phyloP scores from a whole-genome alignment of 2,329 filamentous ascomycete genomes.

The Neopestalotiopsis clavispora region DNA sequence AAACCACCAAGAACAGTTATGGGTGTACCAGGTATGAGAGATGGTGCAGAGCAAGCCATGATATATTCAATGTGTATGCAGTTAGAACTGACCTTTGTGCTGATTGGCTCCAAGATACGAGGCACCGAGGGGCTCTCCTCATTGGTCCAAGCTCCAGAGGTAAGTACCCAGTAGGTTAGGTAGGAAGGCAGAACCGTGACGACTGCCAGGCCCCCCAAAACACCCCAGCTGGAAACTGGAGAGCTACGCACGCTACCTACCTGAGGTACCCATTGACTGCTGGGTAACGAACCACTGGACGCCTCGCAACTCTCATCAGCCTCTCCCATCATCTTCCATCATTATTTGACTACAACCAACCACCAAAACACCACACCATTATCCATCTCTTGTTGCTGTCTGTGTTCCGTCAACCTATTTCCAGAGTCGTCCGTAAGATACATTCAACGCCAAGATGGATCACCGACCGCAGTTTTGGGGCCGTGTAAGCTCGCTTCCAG shows the following conservation, averaged over 20 bases:
- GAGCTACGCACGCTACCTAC: background rate
- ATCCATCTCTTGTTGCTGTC: background rate
- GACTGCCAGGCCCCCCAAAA: constrained; percentile 17
- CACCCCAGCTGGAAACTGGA: background rate
- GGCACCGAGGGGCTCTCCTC: background rate
- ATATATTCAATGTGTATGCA: too few relatives aligned
- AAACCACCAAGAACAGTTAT: too few relatives aligned
- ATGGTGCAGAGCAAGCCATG: too few relatives aligned
- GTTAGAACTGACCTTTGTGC: background rate
- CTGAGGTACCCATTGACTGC: background rate
- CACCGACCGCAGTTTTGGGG: constrained; percentile 76
- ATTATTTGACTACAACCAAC: constrained; percentile 20
- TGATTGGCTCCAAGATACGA: background rate
- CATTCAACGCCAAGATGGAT: constrained; percentile 58
- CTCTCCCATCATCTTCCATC: constrained; percentile 13
- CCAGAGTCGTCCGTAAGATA: constrained; percentile 14
- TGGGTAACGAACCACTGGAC: too few relatives aligned
- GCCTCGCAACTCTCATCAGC: constrained; percentile 9
- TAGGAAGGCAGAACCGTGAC: constrained; percentile 23
- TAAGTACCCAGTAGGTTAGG: too few relatives aligned
- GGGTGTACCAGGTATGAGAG: too few relatives aligned
- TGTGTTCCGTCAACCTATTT: background rate
- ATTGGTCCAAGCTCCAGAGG: constrained; percentile 15
- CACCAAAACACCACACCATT: constrained; percentile 18
- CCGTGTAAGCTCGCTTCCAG: constrained; percentile 57